Evolutionary conservation across 163 green algal genomes (phyloP), one percentile per base, ranked within the genome.

Genomic region (Chlamydomonas reinhardtii): DNA sequence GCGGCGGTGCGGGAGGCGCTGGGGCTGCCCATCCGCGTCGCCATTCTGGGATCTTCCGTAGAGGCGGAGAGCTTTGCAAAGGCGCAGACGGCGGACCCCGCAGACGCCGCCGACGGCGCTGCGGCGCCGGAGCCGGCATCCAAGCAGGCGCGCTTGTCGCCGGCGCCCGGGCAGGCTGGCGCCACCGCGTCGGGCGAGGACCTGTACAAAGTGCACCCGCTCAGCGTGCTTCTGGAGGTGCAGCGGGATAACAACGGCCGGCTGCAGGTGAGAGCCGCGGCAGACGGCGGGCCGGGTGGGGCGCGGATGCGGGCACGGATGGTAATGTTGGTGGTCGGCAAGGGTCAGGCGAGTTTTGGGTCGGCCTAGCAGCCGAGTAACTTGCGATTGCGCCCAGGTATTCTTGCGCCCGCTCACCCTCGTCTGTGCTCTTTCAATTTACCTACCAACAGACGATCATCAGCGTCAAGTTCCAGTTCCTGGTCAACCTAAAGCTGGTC

Each of bases 1-100:
- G 76, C 84, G 2, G 90, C 92, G 4, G 89, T 84, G 29, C 39
- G 76, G 31, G 89, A 95, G n/a, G 90, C 90, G n/a, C 83, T 96
- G 5, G 83, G 84, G 34, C 79, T 96, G 39, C 76, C 76, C 16
- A 74, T 95, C 37, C 76, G 70, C 14, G 91, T 94, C 24, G 76
- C 78, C 39, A 92, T 97, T 14, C 24, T 81, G 2, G 94, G 94
- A 43, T 92, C 56, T 9, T 52, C 72, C 15, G 90, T 87, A 0
- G 82, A 87, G 56, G 82, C 82, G 3, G 82, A 87, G 31, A 87
- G 82, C 61, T 81, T 87, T 34, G 82, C 82, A 20, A 87, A 87
- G 43, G 48, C 82, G 8, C 71, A 79, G 29, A 86, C 80, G 25
- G 17, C 65, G 6, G 80, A 86, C 35, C 70, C 80, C 1, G 56